phyloP scores from a whole-genome alignment of 495 filamentous ascomycete species.

The Talaromyces adpressus region DNA sequence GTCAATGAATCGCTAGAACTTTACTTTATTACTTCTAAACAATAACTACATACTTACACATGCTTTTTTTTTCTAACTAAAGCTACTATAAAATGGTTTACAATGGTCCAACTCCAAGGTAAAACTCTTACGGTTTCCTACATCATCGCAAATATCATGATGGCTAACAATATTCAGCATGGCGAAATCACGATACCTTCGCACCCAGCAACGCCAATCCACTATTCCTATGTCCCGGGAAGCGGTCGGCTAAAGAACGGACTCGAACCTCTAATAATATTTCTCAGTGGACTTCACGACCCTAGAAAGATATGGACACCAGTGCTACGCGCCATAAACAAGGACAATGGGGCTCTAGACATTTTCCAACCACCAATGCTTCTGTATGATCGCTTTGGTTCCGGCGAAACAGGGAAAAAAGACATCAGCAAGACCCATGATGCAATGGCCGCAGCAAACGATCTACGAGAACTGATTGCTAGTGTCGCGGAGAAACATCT shows the following conservation, averaged over 20 bases:
- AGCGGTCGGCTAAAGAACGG: background rate
- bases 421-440: background rate
- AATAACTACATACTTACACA: background rate
- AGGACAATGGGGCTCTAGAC: background rate
- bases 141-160: background rate
- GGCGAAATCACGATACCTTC: background rate
- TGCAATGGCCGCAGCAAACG: background rate
- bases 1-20: background rate
- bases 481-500: background rate
- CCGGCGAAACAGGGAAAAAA: background rate
- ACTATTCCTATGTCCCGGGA: background rate
- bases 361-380: background rate
- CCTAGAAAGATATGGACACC: background rate
- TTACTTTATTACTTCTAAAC: background rate
- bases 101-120: no score
- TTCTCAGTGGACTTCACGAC: background rate
- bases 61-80: no score
- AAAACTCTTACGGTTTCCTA: no score
- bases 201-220: background rate
- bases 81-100: no score
- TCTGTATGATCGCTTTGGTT: slow-evolving; percentile 2
- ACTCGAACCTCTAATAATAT: background rate
- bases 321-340: background rate
- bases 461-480: background rate
- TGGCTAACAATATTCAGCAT: background rate